Percentiles rank a stretch among this genome's conserved stretches.
These are phyloP conservation scores for Aciculosporium take DNA, from an alignment of 2,329 filamentous ascomycete genomes.

Conservation along the genomic window DNA sequence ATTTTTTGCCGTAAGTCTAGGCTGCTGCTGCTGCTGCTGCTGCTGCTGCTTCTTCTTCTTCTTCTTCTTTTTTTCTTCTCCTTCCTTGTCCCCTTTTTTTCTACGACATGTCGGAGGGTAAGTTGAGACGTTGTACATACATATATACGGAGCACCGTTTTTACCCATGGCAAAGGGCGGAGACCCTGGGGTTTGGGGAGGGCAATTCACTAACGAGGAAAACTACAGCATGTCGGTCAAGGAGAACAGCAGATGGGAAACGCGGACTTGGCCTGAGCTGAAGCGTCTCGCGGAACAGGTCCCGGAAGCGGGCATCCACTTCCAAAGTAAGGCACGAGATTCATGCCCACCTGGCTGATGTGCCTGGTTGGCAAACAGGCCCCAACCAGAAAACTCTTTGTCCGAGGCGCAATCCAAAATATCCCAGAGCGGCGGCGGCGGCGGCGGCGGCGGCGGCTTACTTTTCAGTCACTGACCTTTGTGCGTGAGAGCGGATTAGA, in stretches of 20 bases:
- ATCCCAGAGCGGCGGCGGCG: too few species aligned
- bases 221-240: conserved; percentile 28
- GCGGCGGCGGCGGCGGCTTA: too few species aligned
- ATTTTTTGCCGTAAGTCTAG: conserved; percentile 52
- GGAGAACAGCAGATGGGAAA: conserved; percentile 41
- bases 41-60: too few species aligned
- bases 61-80: neutral
- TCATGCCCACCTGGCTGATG: neutral
- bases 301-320: conserved; percentile 68
- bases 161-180: too few species aligned
- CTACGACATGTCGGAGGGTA: neutral
- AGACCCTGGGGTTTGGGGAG: too few species aligned
- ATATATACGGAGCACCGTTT: too few species aligned
- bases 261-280: conserved; percentile 49
- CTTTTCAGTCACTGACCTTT: too few species aligned
- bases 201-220: neutral
- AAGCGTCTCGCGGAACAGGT: conserved; percentile 42
- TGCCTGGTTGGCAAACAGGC: neutral
- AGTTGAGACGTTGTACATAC: too few species aligned
- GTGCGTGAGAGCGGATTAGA: conserved; percentile 23
- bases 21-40: too few species aligned
- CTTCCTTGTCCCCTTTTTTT: too few species aligned
- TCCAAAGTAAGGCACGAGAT: conserved; percentile 41
- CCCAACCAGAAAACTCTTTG: too few species aligned
- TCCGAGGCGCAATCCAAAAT: too few species aligned